Conservation (phyloP, 192 early-diverging fungal species). For the Podila horticola region DNA sequence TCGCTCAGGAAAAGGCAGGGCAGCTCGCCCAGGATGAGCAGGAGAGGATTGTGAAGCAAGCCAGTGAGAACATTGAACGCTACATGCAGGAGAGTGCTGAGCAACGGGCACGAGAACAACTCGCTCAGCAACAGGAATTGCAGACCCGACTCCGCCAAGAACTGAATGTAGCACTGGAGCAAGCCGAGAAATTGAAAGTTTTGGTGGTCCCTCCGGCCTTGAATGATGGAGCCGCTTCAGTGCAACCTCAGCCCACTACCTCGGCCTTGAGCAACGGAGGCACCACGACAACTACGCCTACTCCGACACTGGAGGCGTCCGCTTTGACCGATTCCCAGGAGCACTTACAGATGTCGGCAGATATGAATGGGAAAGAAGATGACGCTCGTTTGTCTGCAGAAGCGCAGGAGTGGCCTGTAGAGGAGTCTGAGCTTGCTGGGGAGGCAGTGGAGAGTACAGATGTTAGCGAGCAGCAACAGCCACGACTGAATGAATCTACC, state of each 20-base stretch:
- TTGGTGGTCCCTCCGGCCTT: too few species aligned
- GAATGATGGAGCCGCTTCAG: too few species aligned
- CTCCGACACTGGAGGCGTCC: too few species aligned
- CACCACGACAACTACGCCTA: too few species aligned
- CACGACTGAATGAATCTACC: conserved; percentile 1
- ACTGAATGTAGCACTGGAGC: too few species aligned
- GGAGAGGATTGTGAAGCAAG: neutral
- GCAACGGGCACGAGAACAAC: neutral
- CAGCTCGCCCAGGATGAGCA: neutral
- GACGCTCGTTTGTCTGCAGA: neutral
- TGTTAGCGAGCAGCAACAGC: neutral
- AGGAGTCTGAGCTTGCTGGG: neutral
- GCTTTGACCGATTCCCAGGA: neutral
- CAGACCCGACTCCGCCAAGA: too few species aligned
- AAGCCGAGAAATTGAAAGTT: too few species aligned
- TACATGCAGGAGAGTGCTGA: neutral
- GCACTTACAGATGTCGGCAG: neutral
- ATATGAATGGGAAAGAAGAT: neutral
- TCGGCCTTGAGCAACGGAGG: too few species aligned
- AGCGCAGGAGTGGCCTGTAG: neutral
- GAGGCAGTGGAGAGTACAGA: neutral
- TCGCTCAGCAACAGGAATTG: too few species aligned
- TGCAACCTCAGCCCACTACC: too few species aligned
- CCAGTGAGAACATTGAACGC: neutral
- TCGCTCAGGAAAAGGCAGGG: neutral